Evolutionary conservation across 2,329 filamentous ascomycete species (phyloP), one percentile per base, ranked within the genome.

Genomic region (Cryphonectria japonica): DNA sequence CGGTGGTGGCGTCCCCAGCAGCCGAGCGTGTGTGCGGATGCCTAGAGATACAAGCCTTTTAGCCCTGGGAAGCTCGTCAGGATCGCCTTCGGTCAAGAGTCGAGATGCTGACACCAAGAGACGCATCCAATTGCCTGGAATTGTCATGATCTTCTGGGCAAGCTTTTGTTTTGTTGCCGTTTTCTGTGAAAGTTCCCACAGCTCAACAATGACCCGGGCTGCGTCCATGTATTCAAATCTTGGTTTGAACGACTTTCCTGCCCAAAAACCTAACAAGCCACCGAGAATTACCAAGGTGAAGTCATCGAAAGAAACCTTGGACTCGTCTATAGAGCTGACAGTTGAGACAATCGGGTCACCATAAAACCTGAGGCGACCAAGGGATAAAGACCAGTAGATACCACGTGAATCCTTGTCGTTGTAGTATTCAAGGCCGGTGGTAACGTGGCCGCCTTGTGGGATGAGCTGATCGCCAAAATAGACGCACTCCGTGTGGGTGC

Each of bases 321-420:
- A 57, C 52, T 57, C 52, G 26, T 57, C n/a, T 14, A 9, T 57
- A 2, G 52, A 57, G 26, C 52, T 57, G 52, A 57, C 52, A 1
- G 52, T 57, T 13, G 14, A 29, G 3, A 29, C 9, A 14, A 50
- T 22, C 1, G 57, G 67, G 22, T 69, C 60, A 4, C 67, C 67
- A 4, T 69, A 69, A 6, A 54, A 69, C 19, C n/a, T 63, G 9
- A 69, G 37, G n/a, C 32, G 46, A 22, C 29, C n/a, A n/a, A 64
- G 16, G 0, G 67, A 52, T 4, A 69, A 34, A 6, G 67, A 69
- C 67, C 60, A 69, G 2, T 19, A 41, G 1, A 69, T 46, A 11
- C 67, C 52, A 3, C 26, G 52, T 16, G 6, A 14, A 34, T 43
- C 26, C 1, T n/a, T 19, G 8, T 34, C 32, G 16, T 19, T 32